phyloP scores from a whole-genome alignment of 176 grass and related monocot genomes.

The Phoenix roebelenii region DNA sequence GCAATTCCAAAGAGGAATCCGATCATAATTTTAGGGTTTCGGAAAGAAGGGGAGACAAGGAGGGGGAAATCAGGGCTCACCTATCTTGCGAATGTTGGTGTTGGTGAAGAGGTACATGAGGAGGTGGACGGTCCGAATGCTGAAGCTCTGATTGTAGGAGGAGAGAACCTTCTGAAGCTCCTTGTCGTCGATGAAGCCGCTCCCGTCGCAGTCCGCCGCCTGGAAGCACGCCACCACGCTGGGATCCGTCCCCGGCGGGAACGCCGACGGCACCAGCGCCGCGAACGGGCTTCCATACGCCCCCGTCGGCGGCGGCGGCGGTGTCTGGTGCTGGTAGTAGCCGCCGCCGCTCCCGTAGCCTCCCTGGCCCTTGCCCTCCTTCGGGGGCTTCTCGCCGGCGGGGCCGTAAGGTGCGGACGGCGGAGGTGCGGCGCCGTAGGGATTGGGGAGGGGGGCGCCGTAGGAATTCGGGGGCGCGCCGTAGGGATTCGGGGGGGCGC shows the following conservation, averaged over 20 bases:
- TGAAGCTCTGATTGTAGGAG: slow-evolving; percentile 72
- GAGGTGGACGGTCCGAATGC: slow-evolving; percentile 82
- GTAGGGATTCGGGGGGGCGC: slow-evolving; percentile 7
- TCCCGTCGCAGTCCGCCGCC: slow-evolving; percentile 78
- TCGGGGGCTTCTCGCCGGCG: slow-evolving; percentile 1
- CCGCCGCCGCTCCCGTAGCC: not conserved
- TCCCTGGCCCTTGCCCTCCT: slow-evolving; percentile 7
- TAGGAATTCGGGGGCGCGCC: slow-evolving; percentile 3
- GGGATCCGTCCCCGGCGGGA: slow-evolving; percentile 76
- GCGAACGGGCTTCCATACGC: slow-evolving; percentile 38
- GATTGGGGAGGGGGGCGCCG: not conserved
- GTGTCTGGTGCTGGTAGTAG: not conserved
- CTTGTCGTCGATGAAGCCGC: slow-evolving; percentile 89
- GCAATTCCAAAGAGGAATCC: no score
- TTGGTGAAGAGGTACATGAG: slow-evolving; percentile 97
- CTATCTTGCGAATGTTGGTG: slow-evolving; percentile 79
- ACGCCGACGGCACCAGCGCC: slow-evolving; percentile 57
- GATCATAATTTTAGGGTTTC: no score
- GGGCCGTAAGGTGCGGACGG: slow-evolving; percentile 6
- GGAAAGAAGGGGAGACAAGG: not conserved
- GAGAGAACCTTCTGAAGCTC: slow-evolving; percentile 88
- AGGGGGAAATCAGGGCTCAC: slow-evolving; percentile 11
- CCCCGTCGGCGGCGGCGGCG: not conserved
- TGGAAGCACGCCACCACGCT: slow-evolving; percentile 91
- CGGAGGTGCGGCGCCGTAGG: not conserved